Percentiles rank a stretch among this genome's conserved stretches.
Evolutionary conservation across 768 basidiomycete genomes (phyloP).

Genomic region (Lactarius deliciosus): DNA sequence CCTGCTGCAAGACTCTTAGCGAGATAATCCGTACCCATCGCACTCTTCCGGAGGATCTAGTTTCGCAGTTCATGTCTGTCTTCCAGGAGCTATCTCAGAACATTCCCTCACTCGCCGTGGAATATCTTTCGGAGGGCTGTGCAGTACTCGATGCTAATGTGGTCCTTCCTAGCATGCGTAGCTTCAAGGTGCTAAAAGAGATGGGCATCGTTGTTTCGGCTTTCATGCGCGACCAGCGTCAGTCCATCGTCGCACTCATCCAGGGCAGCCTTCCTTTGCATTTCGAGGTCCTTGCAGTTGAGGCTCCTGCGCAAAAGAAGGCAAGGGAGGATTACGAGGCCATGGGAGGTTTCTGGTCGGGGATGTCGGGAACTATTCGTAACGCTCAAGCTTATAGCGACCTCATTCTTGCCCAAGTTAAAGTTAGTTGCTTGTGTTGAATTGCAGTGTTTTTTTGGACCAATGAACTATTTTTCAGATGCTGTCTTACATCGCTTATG

Average conservation of each 20-base stretch:
- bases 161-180: slow-evolving; percentile 70
- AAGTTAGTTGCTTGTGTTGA: slow-evolving; percentile 48
- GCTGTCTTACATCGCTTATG: slow-evolving; percentile 88
- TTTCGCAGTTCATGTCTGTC: slow-evolving; percentile 76
- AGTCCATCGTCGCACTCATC: slow-evolving; percentile 62
- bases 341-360: slow-evolving; percentile 79
- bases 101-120: slow-evolving; percentile 67
- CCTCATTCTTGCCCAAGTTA: slow-evolving; percentile 86
- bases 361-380: slow-evolving; percentile 73
- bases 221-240: slow-evolving; percentile 79
- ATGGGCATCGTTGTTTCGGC: slow-evolving; percentile 90
- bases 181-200: slow-evolving; percentile 93
- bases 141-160: slow-evolving; percentile 51
- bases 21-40: slow-evolving; percentile 84
- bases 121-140: slow-evolving; percentile 72
- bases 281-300: slow-evolving; percentile 72
- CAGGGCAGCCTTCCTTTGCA: slow-evolving; percentile 72
- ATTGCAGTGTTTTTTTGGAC: neutral
- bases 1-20: slow-evolving; percentile 87
- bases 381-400: slow-evolving; percentile 77
- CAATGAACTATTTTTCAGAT: slow-evolving; percentile 50
- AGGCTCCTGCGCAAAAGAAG: slow-evolving; percentile 78
- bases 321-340: slow-evolving; percentile 78
- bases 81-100: slow-evolving; percentile 78
- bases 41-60: slow-evolving; percentile 65